These are phyloP conservation scores for Schizopora paradoxa DNA, from an alignment of 1,284 basidiomycete genomes.

Conservation along the genomic window DNA sequence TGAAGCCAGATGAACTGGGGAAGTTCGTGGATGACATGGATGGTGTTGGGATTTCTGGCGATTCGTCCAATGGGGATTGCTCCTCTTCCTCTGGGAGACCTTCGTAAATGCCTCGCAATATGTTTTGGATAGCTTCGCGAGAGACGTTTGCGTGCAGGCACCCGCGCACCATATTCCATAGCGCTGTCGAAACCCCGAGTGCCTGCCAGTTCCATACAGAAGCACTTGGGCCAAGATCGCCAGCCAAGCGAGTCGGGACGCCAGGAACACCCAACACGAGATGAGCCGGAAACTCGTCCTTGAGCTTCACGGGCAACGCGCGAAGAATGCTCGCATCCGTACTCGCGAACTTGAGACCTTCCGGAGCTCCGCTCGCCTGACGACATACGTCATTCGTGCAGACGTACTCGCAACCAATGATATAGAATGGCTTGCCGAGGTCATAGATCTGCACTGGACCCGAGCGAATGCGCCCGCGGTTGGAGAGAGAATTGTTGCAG, in stretches of 20 bases:
- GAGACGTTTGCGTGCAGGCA: conserved; percentile 48
- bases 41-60: conserved; percentile 26
- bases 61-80: conserved; percentile 32
- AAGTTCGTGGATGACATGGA: neutral
- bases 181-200: conserved; percentile 55
- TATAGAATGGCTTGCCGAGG: conserved; percentile 68
- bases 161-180: conserved; percentile 66
- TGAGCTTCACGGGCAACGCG: conserved; percentile 56
- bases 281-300: conserved; percentile 65
- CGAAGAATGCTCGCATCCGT: conserved; percentile 65
- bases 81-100: conserved; percentile 35
- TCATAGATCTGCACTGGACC: conserved; percentile 73
- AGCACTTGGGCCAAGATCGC: conserved; percentile 47
- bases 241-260: conserved; percentile 11
- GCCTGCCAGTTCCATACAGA: conserved; percentile 70
- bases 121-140: conserved; percentile 51
- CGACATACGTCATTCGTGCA: conserved; percentile 46
- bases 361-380: conserved; percentile 31
- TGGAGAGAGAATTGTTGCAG: conserved; percentile 50
- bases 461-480: conserved; percentile 60
- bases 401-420: conserved; percentile 73
- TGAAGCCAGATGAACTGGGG: neutral
- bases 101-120: conserved; percentile 50
- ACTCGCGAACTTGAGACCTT: conserved; percentile 59
- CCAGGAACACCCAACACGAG: conserved; percentile 42